Conservation (phyloP, 2,329 filamentous ascomycete genomes). For the Clarireedia monteithiana region DNA sequence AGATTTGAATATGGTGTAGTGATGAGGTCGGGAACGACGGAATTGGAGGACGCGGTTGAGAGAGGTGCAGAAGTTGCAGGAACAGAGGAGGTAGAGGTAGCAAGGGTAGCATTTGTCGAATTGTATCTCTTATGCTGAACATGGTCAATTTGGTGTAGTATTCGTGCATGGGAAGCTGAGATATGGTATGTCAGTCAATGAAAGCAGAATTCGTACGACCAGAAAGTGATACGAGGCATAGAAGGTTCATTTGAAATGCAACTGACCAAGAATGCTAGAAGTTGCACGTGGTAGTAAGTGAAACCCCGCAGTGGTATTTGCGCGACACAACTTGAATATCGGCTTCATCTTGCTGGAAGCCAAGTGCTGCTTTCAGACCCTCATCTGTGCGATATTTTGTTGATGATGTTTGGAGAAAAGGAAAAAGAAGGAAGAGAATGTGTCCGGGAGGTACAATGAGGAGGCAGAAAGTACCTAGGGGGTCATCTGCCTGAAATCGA, state of each 20-base stretch:
- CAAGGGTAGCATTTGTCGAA: background rate
- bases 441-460: too few species aligned
- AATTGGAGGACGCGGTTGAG: conserved; percentile 1
- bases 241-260: background rate
- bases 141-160: background rate
- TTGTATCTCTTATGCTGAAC: background rate
- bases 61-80: background rate
- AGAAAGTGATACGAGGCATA: background rate
- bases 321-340: conserved; percentile 8
- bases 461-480: too few species aligned
- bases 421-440: too few species aligned
- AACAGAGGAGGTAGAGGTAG: background rate
- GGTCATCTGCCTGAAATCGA: too few species aligned
- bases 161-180: background rate
- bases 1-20: conserved; percentile 58
- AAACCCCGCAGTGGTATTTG: background rate
- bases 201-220: background rate
- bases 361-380: conserved; percentile 8
- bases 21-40: background rate
- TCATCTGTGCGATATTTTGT: background rate
- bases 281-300: background rate
- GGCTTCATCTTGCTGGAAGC: conserved; percentile 8
- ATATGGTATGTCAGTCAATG: background rate
- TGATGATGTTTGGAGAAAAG: too few species aligned
- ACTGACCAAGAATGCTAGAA: conserved; percentile 1